These are phyloP conservation scores for Coemansia umbellata DNA, from an alignment of 192 early-diverging fungal genomes.

Conservation along the genomic window DNA sequence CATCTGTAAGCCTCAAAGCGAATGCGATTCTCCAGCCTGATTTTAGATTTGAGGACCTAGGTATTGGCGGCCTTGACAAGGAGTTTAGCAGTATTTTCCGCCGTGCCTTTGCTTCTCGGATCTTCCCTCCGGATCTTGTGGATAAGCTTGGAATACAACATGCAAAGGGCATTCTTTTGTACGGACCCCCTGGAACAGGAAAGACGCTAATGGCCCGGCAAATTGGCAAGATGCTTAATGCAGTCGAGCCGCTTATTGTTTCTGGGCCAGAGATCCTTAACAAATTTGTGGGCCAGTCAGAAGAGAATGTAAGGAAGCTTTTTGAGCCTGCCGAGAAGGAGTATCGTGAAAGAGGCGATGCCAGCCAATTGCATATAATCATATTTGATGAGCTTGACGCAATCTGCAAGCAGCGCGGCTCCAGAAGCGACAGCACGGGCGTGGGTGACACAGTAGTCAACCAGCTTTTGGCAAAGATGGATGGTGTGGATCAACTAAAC, in stretches of 20 bases:
- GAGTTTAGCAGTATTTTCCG: conserved; percentile 95
- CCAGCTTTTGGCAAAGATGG: conserved; percentile 97
- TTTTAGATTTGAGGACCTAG: conserved; percentile 96
- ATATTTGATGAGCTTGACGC: conserved; percentile 99
- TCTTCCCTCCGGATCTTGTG: conserved; percentile 89
- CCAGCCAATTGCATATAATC: conserved; percentile 91
- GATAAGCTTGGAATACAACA: conserved; percentile 97
- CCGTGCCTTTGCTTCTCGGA: conserved; percentile 95
- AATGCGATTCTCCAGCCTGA: conserved; percentile 85
- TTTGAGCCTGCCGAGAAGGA: conserved; percentile 93
- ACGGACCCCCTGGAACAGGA: conserved; percentile 95
- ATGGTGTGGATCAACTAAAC: conserved; percentile 98
- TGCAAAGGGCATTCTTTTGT: conserved; percentile 87
- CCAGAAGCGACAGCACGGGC: conserved; percentile 87
- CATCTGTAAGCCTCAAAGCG: conserved; percentile 54
- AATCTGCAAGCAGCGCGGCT: conserved; percentile 96
- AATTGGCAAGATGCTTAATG: conserved; percentile 98
- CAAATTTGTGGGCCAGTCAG: conserved; percentile 95
- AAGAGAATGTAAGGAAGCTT: conserved; percentile 95
- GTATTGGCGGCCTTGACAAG: conserved; percentile 93
- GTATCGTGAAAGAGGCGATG: conserved; percentile 89
- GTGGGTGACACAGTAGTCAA: conserved; percentile 97
- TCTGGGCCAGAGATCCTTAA: conserved; percentile 95
- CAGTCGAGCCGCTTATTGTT: conserved; percentile 88
- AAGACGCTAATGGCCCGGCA: conserved; percentile 98